A percentile compares a stretch with the other conserved stretches of the same genome.
phyloP scores from a whole-genome alignment of 805 yeast genomes.

The Wickerhamomyces strasburgensis region DNA sequence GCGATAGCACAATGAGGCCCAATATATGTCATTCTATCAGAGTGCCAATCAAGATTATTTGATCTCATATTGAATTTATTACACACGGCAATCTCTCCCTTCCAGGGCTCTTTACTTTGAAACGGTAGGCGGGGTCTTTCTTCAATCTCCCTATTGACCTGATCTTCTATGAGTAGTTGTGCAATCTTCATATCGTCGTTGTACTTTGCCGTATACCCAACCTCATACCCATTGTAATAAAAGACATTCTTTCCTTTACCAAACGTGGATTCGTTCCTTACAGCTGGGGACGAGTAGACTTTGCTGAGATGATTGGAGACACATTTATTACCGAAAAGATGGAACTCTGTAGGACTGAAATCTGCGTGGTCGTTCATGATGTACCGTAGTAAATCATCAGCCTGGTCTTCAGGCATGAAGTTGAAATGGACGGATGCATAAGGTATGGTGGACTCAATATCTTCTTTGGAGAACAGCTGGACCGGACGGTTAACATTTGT shows the following conservation, averaged over 20 bases:
- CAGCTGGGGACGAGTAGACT: slow-evolving; percentile 26
- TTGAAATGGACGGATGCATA: slow-evolving; percentile 45
- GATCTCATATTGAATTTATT: slow-evolving; percentile 48
- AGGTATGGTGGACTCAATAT: slow-evolving; percentile 44
- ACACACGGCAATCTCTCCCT: slow-evolving; percentile 47
- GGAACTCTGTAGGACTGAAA: slow-evolving; percentile 44
- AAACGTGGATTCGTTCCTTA: background rate
- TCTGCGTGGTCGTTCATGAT: slow-evolving; percentile 36
- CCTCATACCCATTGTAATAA: slow-evolving; percentile 39
- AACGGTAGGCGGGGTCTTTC: slow-evolving; percentile 31
- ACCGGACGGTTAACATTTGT: slow-evolving; percentile 27
- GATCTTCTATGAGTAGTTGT: slow-evolving; percentile 33
- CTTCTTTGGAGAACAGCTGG: slow-evolving; percentile 45
- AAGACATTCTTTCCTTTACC: slow-evolving; percentile 13
- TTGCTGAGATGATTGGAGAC: slow-evolving; percentile 50
- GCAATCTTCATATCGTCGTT: slow-evolving; percentile 37
- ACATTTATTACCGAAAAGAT: slow-evolving; percentile 59
- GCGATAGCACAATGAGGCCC: slow-evolving; percentile 72
- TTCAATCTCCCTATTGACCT: slow-evolving; percentile 33
- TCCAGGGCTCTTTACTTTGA: slow-evolving; percentile 42
- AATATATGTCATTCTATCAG: slow-evolving; percentile 64
- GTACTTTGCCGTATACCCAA: slow-evolving; percentile 28
- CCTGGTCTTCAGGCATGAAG: slow-evolving; percentile 47
- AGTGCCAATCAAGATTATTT: slow-evolving; percentile 66
- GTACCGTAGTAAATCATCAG: slow-evolving; percentile 39